Conservation (phyloP, 805 yeast genomes). For the Candida insectalens region DNA sequence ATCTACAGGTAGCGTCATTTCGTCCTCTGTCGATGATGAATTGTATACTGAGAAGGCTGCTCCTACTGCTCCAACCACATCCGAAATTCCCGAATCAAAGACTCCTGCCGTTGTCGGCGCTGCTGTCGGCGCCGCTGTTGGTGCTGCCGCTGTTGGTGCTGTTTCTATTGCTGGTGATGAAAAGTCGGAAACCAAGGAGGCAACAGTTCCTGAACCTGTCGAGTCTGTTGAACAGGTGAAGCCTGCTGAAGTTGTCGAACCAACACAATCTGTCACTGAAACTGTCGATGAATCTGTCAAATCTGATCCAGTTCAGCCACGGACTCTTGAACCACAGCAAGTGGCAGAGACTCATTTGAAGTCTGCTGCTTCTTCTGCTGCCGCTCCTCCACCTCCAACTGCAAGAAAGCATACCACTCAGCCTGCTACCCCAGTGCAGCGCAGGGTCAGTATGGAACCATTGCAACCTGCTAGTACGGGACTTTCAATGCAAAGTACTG, state of each 20-base stretch:
- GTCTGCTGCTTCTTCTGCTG: constrained; percentile 4
- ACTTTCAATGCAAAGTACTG: constrained; percentile 33
- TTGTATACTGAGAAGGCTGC: background rate
- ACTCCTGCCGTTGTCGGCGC: background rate
- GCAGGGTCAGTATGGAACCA: constrained; percentile 14
- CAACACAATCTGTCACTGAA: background rate
- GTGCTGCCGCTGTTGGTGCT: constrained; percentile 6
- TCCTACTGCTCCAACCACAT: constrained; percentile 10
- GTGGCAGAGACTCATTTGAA: too few species aligned
- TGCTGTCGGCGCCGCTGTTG: background rate
- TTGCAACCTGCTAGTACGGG: constrained; percentile 13
- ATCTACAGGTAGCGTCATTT: background rate
- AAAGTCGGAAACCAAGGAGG: too few species aligned
- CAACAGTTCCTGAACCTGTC: constrained; percentile 4
- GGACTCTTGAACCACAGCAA: background rate
- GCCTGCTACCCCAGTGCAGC: constrained; percentile 25
- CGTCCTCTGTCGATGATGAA: background rate
- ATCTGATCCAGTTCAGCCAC: background rate
- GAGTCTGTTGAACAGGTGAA: constrained; percentile 4
- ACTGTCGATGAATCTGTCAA: background rate
- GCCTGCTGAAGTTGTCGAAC: background rate
- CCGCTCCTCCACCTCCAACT: constrained; percentile 26
- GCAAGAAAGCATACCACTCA: constrained; percentile 23
- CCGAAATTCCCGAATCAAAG: too few species aligned
- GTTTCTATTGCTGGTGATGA: too few species aligned